These are phyloP conservation scores for Glycine tomentella DNA, from an alignment of 306 rosid species.

Conservation along the genomic window DNA sequence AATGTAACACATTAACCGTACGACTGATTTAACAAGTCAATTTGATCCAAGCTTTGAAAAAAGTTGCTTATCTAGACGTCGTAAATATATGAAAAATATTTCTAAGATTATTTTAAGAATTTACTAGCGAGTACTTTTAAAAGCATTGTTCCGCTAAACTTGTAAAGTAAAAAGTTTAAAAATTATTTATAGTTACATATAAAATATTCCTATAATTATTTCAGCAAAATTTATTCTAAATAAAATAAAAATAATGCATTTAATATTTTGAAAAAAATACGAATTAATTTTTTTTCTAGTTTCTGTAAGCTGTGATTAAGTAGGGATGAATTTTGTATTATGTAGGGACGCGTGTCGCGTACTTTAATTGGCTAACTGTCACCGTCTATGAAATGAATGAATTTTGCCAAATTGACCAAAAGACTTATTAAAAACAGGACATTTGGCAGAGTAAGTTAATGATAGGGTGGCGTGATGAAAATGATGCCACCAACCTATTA, in stretches of 20 bases:
- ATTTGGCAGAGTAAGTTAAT: conserved; percentile 16
- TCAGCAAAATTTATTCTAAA: not conserved
- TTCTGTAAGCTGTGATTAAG: not conserved
- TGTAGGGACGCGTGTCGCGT: not conserved
- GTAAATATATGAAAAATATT: too few species aligned
- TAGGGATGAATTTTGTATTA: not conserved
- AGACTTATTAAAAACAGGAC: conserved; percentile 3
- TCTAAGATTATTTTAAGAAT: not conserved
- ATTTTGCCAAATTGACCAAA: conserved; percentile 25
- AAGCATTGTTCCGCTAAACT: not conserved
- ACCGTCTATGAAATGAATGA: not conserved
- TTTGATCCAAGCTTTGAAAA: not conserved
- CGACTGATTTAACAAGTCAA: not conserved
- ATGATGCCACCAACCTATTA: not conserved
- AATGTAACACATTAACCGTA: not conserved
- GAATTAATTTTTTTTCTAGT: too few species aligned
- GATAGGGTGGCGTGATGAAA: conserved; percentile 7
- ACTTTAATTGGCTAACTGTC: conserved; percentile 33
- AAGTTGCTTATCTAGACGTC: not conserved
- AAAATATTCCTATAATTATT: not conserved
- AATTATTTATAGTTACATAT: not conserved
- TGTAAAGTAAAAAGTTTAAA: not conserved
- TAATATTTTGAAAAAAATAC: not conserved
- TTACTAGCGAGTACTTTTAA: not conserved
- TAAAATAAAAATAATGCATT: not conserved